Base-by-base conservation (phyloP, 768 basidiomycete genomes). In the Hemileccinum impolitum region DNA sequence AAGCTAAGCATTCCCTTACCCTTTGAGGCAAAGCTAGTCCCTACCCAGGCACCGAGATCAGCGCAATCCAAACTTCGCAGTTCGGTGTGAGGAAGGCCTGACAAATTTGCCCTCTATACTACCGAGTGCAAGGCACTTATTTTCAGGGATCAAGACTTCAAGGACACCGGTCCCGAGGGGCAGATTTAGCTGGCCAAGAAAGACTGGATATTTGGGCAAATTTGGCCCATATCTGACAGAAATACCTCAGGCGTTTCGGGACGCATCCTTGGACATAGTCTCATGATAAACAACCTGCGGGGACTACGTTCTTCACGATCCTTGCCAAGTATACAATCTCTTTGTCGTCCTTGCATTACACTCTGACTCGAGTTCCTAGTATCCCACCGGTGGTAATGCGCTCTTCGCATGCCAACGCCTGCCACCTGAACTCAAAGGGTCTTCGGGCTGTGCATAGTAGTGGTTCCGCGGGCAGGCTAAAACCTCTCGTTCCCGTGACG, bases 91-190 rank as follows among this genome's bases (percentile, higher is more conserved):
- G 37, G 78, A 75, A 44, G 80, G 80, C 1, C 70, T 81, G 73
- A 81, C 53, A 78, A 79, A 55, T 72, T 80, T 26, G 78, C 77
- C 5, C 68, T 80, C 6, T 72, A 68, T 49, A 68, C 76, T 32
- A 80, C 77, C 1, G 75, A 81, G 62, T 60, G 78, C 38, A 80
- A 79, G 61, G 70, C 81, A 30, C 59, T 82, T 10, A 42, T 80
- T 6, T 80, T 81, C 72, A 74, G 80, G 17, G 74, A 82, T 63
- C 81, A 82, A 54, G 76, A 82, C 61, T 81, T 82, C 67, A 81
- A 80, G 65, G 79, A 80, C 52, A 51, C 81, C n/a, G 65, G 67
- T 1, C 70, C 76, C 8, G 78, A 81, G 36, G 62, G 70, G 47
- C 80, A 80, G 53, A 75, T 80, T 50, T 79, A 75, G 56, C 72